Percentiles rank a stretch among this genome's conserved stretches.
Conservation (phyloP, 495 filamentous ascomycete species). For the Penicillium desertorum region DNA sequence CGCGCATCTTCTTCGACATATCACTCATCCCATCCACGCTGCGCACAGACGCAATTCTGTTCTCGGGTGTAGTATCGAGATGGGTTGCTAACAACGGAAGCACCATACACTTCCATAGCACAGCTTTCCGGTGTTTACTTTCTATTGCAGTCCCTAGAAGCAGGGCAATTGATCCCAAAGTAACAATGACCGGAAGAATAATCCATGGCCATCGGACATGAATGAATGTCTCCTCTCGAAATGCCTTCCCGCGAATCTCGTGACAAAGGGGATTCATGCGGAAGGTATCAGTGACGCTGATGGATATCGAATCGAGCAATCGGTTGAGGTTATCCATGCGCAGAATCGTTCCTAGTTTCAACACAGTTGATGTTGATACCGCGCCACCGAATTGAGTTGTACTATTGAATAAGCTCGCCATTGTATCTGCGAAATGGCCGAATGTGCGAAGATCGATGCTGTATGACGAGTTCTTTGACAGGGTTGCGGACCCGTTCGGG, state of each 20-base stretch:
- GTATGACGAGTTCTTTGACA: too few species aligned
- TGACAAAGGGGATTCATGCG: neutral
- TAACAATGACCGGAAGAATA: conserved; percentile 2
- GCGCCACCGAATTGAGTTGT: too few species aligned
- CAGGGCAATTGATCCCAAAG: neutral
- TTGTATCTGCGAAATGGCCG: neutral
- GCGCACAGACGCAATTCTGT: neutral
- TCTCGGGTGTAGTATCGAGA: neutral
- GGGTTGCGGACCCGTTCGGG: too few species aligned
- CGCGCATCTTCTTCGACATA: neutral
- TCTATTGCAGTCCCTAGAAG: neutral
- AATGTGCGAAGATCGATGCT: too few species aligned
- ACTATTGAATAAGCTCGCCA: neutral
- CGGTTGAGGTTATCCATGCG: neutral
- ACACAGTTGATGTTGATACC: too few species aligned
- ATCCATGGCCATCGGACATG: conserved; percentile 15
- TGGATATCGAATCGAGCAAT: neutral
- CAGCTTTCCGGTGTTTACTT: neutral
- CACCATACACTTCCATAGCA: neutral
- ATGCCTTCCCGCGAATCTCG: neutral
- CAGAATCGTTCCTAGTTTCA: neutral
- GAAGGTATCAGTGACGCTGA: neutral
- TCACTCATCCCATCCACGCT: neutral
- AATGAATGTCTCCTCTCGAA: conserved; percentile 5
- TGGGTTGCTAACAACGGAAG: neutral